phyloP scores from a whole-genome alignment of 257 asterid species.

The Solanum gandarillasii region DNA sequence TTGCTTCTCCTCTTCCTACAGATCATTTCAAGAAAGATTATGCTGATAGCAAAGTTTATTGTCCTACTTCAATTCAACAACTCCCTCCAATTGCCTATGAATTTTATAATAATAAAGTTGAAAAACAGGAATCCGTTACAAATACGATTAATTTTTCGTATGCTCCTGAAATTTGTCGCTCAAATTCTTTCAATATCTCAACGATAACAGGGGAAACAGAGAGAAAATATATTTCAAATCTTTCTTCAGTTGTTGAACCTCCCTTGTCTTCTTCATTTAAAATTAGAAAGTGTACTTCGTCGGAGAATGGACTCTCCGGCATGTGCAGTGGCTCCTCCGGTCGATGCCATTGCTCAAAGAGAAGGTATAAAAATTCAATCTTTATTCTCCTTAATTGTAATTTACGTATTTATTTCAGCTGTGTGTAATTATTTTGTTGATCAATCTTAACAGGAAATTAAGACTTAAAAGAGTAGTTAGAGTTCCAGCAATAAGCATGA shows the following conservation, averaged over 20 bases:
- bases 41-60: constrained; percentile 28
- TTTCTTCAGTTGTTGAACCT: constrained; percentile 63
- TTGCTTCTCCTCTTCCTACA: not conserved
- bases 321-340: constrained; percentile 66
- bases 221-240: constrained; percentile 28
- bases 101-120: not conserved
- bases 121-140: not conserved
- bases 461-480: constrained; percentile 54
- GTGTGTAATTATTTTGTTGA: not conserved
- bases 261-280: constrained; percentile 49
- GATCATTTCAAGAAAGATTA: not conserved
- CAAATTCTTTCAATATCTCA: constrained; percentile 37
- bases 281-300: constrained; percentile 44
- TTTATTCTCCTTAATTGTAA: not conserved
- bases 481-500: constrained; percentile 94
- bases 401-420: not conserved
- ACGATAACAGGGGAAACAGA: constrained; percentile 45
- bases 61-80: constrained; percentile 86
- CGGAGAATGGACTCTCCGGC: constrained; percentile 57
- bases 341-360: constrained; percentile 79
- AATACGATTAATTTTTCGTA: constrained; percentile 51
- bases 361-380: constrained; percentile 25
- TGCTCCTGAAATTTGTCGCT: constrained; percentile 28
- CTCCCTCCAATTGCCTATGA: constrained; percentile 14
- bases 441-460: constrained; percentile 28